These are phyloP conservation scores for Micromonas commoda DNA, from an alignment of 139 green algal genomes.

Conservation along the genomic window DNA sequence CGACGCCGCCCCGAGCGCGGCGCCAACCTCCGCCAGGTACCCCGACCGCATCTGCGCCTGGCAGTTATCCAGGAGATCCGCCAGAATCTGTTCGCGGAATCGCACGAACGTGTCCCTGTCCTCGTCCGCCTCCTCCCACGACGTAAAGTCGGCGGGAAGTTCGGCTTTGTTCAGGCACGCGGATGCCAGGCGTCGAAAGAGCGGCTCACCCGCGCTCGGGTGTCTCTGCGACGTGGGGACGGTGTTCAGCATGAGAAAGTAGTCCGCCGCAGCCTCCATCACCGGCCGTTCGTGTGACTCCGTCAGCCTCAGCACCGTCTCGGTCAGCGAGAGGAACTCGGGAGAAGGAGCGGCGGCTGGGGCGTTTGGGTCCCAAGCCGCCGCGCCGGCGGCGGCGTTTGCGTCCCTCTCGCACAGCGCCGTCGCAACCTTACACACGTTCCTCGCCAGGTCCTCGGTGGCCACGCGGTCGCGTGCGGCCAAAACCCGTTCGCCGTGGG, in stretches of 20 bases:
- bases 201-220: constrained; percentile 32
- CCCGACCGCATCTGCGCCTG: constrained; percentile 40
- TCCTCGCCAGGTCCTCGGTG: background rate
- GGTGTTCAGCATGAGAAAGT: constrained; percentile 56
- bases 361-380: too few relatives aligned
- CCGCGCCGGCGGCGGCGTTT: background rate
- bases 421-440: background rate
- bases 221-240: constrained; percentile 42
- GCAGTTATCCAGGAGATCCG: constrained; percentile 21
- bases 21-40: constrained; percentile 34
- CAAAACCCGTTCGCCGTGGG: background rate
- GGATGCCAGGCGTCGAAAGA: constrained; percentile 42
- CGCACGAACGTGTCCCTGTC: constrained; percentile 50
- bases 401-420: background rate
- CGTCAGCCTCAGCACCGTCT: background rate
- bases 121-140: constrained; percentile 45
- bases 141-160: constrained; percentile 43
- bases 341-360: too few relatives aligned
- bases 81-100: constrained; percentile 39
- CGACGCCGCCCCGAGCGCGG: constrained; percentile 26
- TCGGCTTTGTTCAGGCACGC: constrained; percentile 33
- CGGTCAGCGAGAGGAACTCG: background rate
- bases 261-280: constrained; percentile 43
- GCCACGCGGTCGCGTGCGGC: background rate
- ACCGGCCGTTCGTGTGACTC: constrained; percentile 1